Conservation (phyloP, 1,139 yeast species). For the Saccharomycopsis hybrid region DNA sequence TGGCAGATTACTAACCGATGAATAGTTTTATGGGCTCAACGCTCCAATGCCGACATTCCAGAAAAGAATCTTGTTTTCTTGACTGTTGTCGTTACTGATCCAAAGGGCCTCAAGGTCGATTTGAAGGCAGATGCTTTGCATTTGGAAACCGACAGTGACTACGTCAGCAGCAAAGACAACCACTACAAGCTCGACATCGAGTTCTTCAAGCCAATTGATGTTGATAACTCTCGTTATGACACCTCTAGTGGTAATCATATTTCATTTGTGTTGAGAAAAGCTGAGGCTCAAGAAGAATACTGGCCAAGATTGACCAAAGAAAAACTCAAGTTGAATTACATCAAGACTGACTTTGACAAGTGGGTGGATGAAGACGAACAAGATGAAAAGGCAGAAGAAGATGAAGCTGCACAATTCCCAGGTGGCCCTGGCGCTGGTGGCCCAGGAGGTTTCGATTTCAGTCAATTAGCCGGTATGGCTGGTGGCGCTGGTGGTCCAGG, state of each 20-base stretch:
- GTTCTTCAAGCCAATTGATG: slow-evolving; percentile 65
- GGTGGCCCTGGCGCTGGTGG: slow-evolving; percentile 31
- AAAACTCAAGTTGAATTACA: slow-evolving; percentile 60
- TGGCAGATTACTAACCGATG: neutral
- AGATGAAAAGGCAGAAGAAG: slow-evolving; percentile 51
- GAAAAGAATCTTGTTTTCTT: slow-evolving; percentile 69
- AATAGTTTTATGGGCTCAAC: slow-evolving; percentile 88
- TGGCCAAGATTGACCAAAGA: slow-evolving; percentile 91
- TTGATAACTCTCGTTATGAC: slow-evolving; percentile 51
- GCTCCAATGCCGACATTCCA: slow-evolving; percentile 67
- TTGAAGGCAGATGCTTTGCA: slow-evolving; percentile 53
- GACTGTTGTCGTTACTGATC: slow-evolving; percentile 70
- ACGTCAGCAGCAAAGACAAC: slow-evolving; percentile 30
- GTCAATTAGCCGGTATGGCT: slow-evolving; percentile 25
- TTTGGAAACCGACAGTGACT: slow-evolving; percentile 51
- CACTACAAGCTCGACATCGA: slow-evolving; percentile 60
- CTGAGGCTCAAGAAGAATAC: slow-evolving; percentile 59
- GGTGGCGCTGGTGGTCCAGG: slow-evolving; percentile 27
- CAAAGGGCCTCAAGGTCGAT: slow-evolving; percentile 55
- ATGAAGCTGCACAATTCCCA: slow-evolving; percentile 29
- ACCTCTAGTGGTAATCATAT: slow-evolving; percentile 69
- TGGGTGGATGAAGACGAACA: slow-evolving; percentile 98
- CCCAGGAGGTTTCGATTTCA: slow-evolving; percentile 26
- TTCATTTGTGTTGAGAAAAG: slow-evolving; percentile 65
- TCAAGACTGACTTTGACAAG: slow-evolving; percentile 92